Conservation (phyloP, 495 filamentous ascomycete species). For the Tirmania nivea region DNA sequence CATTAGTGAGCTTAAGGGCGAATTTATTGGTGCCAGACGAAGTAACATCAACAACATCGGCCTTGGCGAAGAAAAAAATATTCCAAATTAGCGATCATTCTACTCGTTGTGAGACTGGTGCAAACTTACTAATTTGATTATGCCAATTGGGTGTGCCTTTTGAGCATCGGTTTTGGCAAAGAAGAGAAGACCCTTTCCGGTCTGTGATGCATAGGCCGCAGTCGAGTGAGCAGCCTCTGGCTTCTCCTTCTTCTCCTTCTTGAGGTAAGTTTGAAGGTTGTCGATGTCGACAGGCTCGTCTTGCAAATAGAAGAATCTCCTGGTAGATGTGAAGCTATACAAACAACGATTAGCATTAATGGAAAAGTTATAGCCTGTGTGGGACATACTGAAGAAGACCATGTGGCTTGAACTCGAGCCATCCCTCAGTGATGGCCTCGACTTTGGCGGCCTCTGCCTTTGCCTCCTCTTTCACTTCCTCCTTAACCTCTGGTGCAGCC, state of each 20-base stretch:
- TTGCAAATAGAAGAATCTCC: conserved; percentile 87
- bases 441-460: conserved; percentile 31
- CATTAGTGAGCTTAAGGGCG: conserved; percentile 35
- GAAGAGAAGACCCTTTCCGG: conserved; percentile 88
- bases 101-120: not conserved
- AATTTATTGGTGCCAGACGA: conserved; percentile 60
- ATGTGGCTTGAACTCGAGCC: conserved; percentile 66
- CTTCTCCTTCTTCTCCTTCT: conserved; percentile 46
- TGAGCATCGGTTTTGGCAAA: conserved; percentile 68
- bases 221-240: conserved; percentile 48
- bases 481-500: conserved; percentile 23
- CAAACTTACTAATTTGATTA: conserved; percentile 57
- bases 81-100: not conserved
- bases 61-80: conserved; percentile 26
- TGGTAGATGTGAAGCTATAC: conserved; percentile 24
- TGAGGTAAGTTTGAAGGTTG: conserved; percentile 50
- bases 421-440: conserved; percentile 51
- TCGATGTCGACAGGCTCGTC: conserved; percentile 57
- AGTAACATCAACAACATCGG: conserved; percentile 60
- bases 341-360: not conserved
- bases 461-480: conserved; percentile 25
- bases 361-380: not conserved
- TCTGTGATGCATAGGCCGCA: conserved; percentile 72
- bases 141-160: conserved; percentile 56
- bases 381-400: conserved; percentile 76